phyloP scores from a whole-genome alignment of 192 early-diverging fungal genomes.

The Neocallimastix lanati region DNA sequence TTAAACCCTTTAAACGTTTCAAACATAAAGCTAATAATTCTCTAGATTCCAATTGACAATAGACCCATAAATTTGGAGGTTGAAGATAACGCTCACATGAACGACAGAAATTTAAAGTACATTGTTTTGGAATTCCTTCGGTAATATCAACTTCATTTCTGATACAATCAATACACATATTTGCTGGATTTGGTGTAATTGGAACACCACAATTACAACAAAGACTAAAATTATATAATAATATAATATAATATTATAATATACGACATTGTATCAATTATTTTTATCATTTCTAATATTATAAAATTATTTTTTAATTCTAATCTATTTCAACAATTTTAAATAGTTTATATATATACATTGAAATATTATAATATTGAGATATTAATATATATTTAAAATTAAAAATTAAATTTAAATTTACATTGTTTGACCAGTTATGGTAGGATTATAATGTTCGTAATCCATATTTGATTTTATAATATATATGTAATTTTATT shows the following conservation, averaged over 20 bases:
- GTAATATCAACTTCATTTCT: constrained; percentile 93
- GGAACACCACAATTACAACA: constrained; percentile 86
- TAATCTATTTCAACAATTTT: too few relatives aligned
- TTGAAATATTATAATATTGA: too few relatives aligned
- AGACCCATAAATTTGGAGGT: constrained; percentile 82
- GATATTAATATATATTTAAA: too few relatives aligned
- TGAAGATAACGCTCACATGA: constrained; percentile 95
- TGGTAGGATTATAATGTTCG: neutral
- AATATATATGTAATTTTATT: too few relatives aligned
- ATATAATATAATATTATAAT: too few relatives aligned
- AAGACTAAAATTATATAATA: constrained; percentile 25
- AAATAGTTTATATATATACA: too few relatives aligned
- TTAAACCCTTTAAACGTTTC: constrained; percentile 76
- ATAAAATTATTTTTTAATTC: too few relatives aligned
- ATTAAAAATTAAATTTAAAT: neutral
- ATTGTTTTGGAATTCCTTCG: constrained; percentile 95
- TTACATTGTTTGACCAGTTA: neutral
- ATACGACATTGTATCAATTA: too few relatives aligned
- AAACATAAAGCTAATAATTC: constrained; percentile 84
- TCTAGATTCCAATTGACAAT: constrained; percentile 66
- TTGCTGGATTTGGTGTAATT: constrained; percentile 89
- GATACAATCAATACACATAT: constrained; percentile 98
- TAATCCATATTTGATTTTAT: neutral
- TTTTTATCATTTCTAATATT: too few relatives aligned
- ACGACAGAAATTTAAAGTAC: constrained; percentile 85